Percentiles rank a stretch among this genome's conserved stretches.
Evolutionary conservation across 495 filamentous ascomycete genomes (phyloP).

Genomic region (Penicillium paradoxum): DNA sequence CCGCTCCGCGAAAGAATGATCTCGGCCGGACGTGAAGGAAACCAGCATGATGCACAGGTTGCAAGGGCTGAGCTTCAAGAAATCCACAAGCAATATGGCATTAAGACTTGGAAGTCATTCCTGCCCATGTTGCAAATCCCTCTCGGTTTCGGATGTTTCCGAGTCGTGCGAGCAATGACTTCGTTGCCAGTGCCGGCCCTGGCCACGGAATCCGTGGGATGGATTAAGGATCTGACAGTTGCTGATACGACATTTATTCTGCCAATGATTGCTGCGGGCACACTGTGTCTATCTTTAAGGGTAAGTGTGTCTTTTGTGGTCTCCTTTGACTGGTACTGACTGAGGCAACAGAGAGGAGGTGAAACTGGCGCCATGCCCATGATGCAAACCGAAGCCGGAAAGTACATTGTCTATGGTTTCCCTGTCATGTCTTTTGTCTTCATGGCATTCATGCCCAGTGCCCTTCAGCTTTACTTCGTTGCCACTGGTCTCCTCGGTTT

Average conservation of each 20-base stretch:
- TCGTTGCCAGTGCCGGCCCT: conserved; percentile 74
- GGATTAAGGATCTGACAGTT: conserved; percentile 77
- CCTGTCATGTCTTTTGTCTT: conserved; percentile 58
- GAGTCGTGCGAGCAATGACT: conserved; percentile 69
- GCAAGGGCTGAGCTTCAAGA: conserved; percentile 40
- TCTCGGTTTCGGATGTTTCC: conserved; percentile 73
- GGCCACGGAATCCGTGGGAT: conserved; percentile 60
- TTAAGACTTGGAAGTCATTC: conserved; percentile 49
- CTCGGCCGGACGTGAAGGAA: conserved; percentile 25
- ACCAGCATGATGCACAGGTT: conserved; percentile 39
- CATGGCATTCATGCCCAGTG: conserved; percentile 60
- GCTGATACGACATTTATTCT: conserved; percentile 71
- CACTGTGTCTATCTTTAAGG: conserved; percentile 52
- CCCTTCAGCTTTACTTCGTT: conserved; percentile 69
- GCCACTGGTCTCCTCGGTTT: conserved; percentile 50
- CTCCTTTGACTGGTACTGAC: neutral
- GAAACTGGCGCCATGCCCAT: conserved; percentile 38
- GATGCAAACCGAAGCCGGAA: conserved; percentile 29
- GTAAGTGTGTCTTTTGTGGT: conserved; percentile 39
- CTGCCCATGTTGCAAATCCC: conserved; percentile 62
- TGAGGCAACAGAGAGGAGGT: conserved; percentile 45
- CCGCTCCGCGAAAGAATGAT: conserved; percentile 42
- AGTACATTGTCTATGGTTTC: conserved; percentile 51
- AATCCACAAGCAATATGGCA: conserved; percentile 49
- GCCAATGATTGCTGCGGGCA: conserved; percentile 49